Base-by-base conservation (phyloP, 2,329 filamentous ascomycete species). In the Canariomyces notabilis region DNA sequence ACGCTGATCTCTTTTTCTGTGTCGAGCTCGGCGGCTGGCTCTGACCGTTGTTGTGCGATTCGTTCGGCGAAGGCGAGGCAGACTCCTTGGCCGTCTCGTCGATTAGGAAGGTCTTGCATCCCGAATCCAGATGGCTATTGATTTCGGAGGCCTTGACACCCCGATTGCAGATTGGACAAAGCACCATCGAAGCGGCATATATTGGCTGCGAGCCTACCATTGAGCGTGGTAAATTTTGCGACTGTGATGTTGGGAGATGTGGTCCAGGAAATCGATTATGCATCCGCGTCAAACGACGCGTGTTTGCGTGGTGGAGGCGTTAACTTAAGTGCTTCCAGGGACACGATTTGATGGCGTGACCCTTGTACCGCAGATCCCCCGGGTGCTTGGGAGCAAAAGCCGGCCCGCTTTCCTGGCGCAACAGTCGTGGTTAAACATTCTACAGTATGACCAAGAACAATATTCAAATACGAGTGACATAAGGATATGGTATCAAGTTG, bases 91-190 rank as follows among this genome's bases (percentile, higher is more conserved):
- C 52, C 21, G 46, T 44, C n/a, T 55, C 42, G 57, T 82, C 78
- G 61, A 85, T 70, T 52, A 93, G 64, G 62, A 83, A 83, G 29
- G 72, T 74, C 50, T 77, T 67, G 70, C 91, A 97, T 54, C 78
- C 79, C 22, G 88, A 91, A 69, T 97, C 93, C 62, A 97, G 81
- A 66, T 97, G 91, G 56, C 76, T 76, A 68, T 97, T 97, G 73
- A 97, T 97, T 56, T 85, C 79, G 60, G 72, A 70, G 55, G 83
- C 70, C 54, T 79, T 83, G 59, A 93, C 87, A 46, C 75, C 72
- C 58, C 85, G 84, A 61, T 79, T 75, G 71, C 89, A 95, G 55
- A 90, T 87, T 14, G 89, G 89, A 63, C 89, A 95, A 59, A 80
- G 77, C 57, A 94, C 86, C 61, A 72, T 69, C 41, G 37, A 29